Evolutionary conservation across 1,139 yeast species (phyloP).

Genomic region (Yamadazyma dushanensis): DNA sequence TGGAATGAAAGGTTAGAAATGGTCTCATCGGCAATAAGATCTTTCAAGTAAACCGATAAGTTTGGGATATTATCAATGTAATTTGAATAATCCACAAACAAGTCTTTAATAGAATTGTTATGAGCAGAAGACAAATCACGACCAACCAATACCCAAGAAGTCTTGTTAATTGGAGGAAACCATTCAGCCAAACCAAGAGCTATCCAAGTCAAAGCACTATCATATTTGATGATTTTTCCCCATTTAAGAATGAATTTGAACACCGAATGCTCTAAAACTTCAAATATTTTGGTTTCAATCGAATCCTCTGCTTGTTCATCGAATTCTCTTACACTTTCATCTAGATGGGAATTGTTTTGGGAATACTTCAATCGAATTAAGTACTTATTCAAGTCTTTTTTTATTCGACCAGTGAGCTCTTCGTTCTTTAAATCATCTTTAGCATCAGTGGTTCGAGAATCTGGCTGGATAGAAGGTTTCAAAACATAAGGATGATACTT

Average conservation of each 20-base stretch:
- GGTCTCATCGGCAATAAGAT: conserved; percentile 27
- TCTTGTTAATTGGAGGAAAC: conserved; percentile 64
- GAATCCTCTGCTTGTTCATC: conserved; percentile 4
- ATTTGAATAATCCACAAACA: conserved; percentile 51
- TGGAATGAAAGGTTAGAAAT: conserved; percentile 50
- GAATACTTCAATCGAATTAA: conserved; percentile 40
- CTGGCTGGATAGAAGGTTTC: conserved; percentile 70
- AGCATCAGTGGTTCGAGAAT: conserved; percentile 24
- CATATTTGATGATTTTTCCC: conserved; percentile 78
- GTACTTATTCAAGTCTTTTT: conserved; percentile 54
- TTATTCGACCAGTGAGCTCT: conserved; percentile 35
- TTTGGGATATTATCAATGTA: conserved; percentile 38
- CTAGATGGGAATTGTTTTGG: conserved; percentile 1
- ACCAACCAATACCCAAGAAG: conserved; percentile 46
- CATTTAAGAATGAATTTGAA: conserved; percentile 68
- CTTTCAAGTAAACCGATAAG: conserved; percentile 26
- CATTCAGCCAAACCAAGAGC: conserved; percentile 89
- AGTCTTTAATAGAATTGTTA: conserved; percentile 35
- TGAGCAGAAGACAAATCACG: conserved; percentile 29
- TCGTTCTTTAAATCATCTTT: conserved; percentile 19
- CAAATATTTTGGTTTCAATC: conserved; percentile 56
- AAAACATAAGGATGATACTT: conserved; percentile 84
- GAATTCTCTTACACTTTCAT: not conserved
- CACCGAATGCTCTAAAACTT: conserved; percentile 60
- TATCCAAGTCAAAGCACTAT: conserved; percentile 81